A percentile compares a stretch with the other conserved stretches of the same genome.
Evolutionary conservation across 345 rosid species (phyloP).

Genomic region (Viola odorata): DNA sequence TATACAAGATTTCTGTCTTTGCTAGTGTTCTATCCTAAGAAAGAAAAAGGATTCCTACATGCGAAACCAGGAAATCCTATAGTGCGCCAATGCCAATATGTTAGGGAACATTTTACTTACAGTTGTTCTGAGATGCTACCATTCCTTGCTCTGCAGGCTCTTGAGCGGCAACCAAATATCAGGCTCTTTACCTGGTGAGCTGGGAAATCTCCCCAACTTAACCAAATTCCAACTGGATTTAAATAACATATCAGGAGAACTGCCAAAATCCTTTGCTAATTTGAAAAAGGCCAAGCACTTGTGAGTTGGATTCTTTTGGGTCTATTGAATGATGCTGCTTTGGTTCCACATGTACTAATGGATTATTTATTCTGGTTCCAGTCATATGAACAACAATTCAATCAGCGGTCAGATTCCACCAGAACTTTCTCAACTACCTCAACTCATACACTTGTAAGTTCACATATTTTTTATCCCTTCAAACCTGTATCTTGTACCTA

Average conservation of each 20-base stretch:
- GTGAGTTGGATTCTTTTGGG: constrained; percentile 23
- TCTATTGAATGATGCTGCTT: background rate
- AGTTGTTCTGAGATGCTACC: background rate
- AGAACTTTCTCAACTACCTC: constrained; percentile 31
- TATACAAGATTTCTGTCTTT: too few relatives aligned
- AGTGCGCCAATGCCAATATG: too few relatives aligned
- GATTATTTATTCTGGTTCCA: constrained; percentile 8
- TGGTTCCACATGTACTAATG: background rate
- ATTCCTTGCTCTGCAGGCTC: constrained; percentile 25
- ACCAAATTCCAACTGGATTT: constrained; percentile 32
- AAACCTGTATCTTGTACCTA: background rate
- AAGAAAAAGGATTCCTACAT: too few relatives aligned
- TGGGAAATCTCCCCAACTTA: constrained; percentile 38
- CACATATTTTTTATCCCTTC: background rate
- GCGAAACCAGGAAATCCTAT: background rate
- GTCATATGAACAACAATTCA: constrained; percentile 53
- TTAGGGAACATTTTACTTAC: too few relatives aligned
- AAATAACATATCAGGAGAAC: constrained; percentile 31
- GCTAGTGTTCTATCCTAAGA: too few relatives aligned
- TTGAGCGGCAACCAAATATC: constrained; percentile 45
- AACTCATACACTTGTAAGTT: constrained; percentile 40
- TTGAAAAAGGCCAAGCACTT: constrained; percentile 28
- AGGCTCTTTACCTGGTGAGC: constrained; percentile 40
- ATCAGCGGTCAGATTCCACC: constrained; percentile 44
- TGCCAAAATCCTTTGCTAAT: constrained; percentile 37